A percentile compares a stretch with the other conserved stretches of the same genome.
phyloP scores from a whole-genome alignment of 345 rosid genomes.

The Ricinus communis region DNA sequence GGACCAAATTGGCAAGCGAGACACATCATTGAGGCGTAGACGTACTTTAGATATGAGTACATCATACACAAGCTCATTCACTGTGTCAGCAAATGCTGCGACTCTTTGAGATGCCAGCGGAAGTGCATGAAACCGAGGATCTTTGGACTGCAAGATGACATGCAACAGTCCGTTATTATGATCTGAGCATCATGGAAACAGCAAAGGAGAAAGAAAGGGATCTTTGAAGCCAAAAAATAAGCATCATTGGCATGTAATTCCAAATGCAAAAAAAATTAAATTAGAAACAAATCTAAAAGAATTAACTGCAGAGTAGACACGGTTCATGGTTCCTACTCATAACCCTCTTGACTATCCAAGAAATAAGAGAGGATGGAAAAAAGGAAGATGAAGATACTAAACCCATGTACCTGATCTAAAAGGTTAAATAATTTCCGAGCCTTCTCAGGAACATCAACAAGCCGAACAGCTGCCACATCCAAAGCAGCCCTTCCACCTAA shows the following conservation, averaged over 20 bases:
- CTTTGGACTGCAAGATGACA: constrained; percentile 71
- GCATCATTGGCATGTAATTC: background rate
- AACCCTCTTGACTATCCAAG: background rate
- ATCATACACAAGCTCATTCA: constrained; percentile 90
- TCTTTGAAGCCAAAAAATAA: background rate
- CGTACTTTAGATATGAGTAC: constrained; percentile 95
- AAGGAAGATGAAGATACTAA: background rate
- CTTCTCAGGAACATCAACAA: constrained; percentile 82
- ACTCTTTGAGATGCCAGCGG: constrained; percentile 91
- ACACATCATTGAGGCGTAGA: constrained; percentile 80
- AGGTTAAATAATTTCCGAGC: constrained; percentile 80
- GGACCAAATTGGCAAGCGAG: constrained; percentile 85
- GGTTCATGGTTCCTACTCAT: background rate
- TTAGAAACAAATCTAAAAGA: background rate
- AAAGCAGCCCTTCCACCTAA: constrained; percentile 79
- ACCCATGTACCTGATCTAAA: constrained; percentile 70
- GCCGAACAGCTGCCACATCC: constrained; percentile 85
- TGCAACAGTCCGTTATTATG: background rate
- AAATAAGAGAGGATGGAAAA: background rate
- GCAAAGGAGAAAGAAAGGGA: background rate
- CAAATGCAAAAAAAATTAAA: background rate
- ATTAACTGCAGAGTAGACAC: background rate
- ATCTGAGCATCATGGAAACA: background rate
- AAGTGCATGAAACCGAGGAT: constrained; percentile 95
- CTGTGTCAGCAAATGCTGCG: constrained; percentile 74